Evolutionary conservation across 306 rosid genomes (phyloP), one percentile per base, ranked within the genome.

Genomic region (Arachis stenosperma): DNA sequence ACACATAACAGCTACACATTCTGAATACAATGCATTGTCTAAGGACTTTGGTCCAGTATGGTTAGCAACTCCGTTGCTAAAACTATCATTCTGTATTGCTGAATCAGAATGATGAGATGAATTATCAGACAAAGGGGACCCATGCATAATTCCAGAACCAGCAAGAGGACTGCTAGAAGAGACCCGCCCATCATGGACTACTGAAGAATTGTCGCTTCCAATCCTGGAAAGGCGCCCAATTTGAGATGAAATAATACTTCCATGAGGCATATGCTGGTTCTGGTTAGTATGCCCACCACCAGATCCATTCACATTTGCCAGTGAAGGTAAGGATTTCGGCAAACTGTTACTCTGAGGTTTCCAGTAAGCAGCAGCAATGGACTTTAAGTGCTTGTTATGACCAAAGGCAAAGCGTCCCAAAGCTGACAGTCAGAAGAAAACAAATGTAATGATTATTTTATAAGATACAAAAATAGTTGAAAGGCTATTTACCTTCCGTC

Each of bases 51-150:
- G 88, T 15, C 87, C 85, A 22, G 85, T 75, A 82, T 86, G 92
- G 79, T 86, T 87, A 67, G 82, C 83, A 43, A 70, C 84, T 65
- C 98, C 99, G 74, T 91, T 95, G 91, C 88, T 90, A 74, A 86
- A 86, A 79, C 90, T 89, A 75, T 88, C 96, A 81, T 90, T 88
- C 73, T 88, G 77, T 69, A 91, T 81, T 84, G 98, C 97, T n/a
- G 97, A 95, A 90, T 91, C 97, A 70, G 96, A 95, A 88, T 88
- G 99, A 71, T 84, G 98, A 75, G 96, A 95, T 65, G 95, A 91
- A 78, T 87, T 85, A 59, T 91, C 98, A 69, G 99, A 95, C 76
- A 91, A 63, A 12, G 98, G 99, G 71, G 99, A 95, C 43, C 98
- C 99, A 74, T 90, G 97, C 98, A 91, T 90, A 61, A 95, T 84